Evolutionary conservation across 1,139 yeast genomes (phyloP).

Genomic region (Saccharomycopsis hybrid): DNA sequence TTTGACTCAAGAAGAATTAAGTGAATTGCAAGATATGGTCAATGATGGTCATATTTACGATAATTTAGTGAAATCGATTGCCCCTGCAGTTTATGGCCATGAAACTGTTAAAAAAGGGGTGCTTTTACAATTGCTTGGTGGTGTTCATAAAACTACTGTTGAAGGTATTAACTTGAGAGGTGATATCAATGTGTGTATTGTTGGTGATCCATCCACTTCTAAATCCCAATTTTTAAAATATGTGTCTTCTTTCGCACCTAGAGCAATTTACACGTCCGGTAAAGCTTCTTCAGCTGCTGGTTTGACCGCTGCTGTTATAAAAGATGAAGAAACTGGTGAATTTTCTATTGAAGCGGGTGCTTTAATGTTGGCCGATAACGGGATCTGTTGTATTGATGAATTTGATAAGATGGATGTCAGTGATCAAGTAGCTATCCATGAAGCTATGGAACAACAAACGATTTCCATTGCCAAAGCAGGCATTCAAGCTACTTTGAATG

Average conservation of each 20-base stretch:
- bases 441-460: slow-evolving; percentile 99
- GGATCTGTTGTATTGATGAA: slow-evolving; percentile 97
- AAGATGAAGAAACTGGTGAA: slow-evolving; percentile 96
- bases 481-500: slow-evolving; percentile 93
- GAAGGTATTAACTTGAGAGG: slow-evolving; percentile 97
- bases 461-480: slow-evolving; percentile 98
- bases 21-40: slow-evolving; percentile 85
- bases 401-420: slow-evolving; percentile 95
- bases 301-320: slow-evolving; percentile 95
- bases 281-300: slow-evolving; percentile 99
- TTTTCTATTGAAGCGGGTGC: slow-evolving; percentile 99
- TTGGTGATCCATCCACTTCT: slow-evolving; percentile 98
- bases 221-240: slow-evolving; percentile 94
- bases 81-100: slow-evolving; percentile 97
- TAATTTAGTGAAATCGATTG: slow-evolving; percentile 80
- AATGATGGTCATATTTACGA: slow-evolving; percentile 82
- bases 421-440: slow-evolving; percentile 98
- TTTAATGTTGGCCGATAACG: slow-evolving; percentile 96
- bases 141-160: slow-evolving; percentile 90
- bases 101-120: slow-evolving; percentile 92
- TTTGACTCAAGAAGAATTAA: slow-evolving; percentile 74
- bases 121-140: slow-evolving; percentile 82
- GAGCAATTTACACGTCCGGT: slow-evolving; percentile 97
- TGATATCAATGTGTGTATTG: slow-evolving; percentile 93
- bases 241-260: slow-evolving; percentile 84